Evolutionary conservation across 2,329 filamentous ascomycete species (phyloP).

Genomic region (Fusarium lateritium): DNA sequence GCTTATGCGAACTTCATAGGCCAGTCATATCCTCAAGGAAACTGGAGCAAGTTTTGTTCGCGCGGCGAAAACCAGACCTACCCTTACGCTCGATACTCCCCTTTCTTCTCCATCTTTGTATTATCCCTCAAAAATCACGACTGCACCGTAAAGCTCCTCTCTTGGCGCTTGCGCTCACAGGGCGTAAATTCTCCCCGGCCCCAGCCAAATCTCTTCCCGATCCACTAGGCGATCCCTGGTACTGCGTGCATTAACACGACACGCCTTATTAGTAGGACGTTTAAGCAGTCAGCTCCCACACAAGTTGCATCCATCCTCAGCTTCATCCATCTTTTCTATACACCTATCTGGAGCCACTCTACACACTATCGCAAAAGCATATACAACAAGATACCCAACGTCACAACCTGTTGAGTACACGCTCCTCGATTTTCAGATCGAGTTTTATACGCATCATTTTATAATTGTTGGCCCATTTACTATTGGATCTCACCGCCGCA

Average conservation of each 20-base stretch:
- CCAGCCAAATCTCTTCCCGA: conserved; percentile 38
- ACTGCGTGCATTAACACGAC: conserved; percentile 37
- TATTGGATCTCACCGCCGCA: conserved; percentile 14
- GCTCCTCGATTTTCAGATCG: conserved; percentile 6
- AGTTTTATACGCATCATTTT: conserved; percentile 11
- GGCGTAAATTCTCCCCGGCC: conserved; percentile 22
- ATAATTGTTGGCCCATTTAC: conserved; percentile 3
- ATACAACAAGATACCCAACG: conserved; percentile 6
- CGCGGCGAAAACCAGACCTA: conserved; percentile 11
- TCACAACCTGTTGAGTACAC: conserved; percentile 8
- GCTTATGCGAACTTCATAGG: conserved; percentile 10
- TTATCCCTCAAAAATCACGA: conserved; percentile 19
- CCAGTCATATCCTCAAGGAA: conserved; percentile 14
- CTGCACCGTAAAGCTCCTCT: conserved; percentile 12
- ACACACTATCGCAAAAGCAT: conserved; percentile 1
- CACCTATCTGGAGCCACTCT: conserved; percentile 10
- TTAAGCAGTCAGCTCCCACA: conserved; percentile 37
- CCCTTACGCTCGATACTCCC: conserved; percentile 17
- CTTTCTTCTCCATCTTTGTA: conserved; percentile 17
- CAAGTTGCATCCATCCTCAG: conserved; percentile 11
- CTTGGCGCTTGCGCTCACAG: conserved; percentile 4
- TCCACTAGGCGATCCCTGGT: conserved; percentile 41
- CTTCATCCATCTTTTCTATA: conserved; percentile 25
- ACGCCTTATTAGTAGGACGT: conserved; percentile 32
- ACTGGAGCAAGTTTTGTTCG: conserved; percentile 4